These are phyloP conservation scores for Spergularia bocconei DNA, from an alignment of 148 eudicot species.

Conservation along the genomic window DNA sequence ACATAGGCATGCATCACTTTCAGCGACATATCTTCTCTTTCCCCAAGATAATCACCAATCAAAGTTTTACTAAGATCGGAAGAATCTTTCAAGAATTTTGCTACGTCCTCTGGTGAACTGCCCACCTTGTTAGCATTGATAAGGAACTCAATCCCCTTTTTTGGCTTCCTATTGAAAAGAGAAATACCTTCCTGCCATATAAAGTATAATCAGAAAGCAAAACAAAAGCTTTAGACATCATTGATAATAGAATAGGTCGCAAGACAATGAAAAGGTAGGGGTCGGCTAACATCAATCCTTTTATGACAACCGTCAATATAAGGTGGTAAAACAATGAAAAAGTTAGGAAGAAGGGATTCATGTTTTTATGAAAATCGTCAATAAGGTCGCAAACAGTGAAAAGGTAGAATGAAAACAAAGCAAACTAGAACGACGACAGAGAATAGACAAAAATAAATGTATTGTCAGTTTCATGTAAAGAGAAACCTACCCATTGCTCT, in stretches of 20 bases:
- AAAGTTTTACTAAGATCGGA: constrained; percentile 79
- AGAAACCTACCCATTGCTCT: background rate
- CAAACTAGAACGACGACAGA: too few species aligned
- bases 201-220: constrained; percentile 35
- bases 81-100: constrained; percentile 76
- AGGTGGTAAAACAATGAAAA: too few species aligned
- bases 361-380: too few species aligned
- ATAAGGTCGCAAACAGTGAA: too few species aligned
- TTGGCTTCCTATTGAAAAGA: constrained; percentile 91
- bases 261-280: too few species aligned
- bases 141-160: constrained; percentile 91
- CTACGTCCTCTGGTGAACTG: constrained; percentile 80
- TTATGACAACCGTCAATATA: too few species aligned
- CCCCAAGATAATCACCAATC: constrained; percentile 97
- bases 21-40: constrained; percentile 85
- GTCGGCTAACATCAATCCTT: too few species aligned
- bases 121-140: constrained; percentile 97
- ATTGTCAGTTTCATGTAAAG: background rate
- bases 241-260: background rate
- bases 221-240: background rate
- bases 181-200: constrained; percentile 99
- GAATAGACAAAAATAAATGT: too few species aligned
- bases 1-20: constrained; percentile 99
- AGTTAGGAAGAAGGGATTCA: too few species aligned
- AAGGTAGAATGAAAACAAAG: too few species aligned